Base-by-base conservation (phyloP, 495 filamentous ascomycete species). In the Neurospora sp. region DNA sequence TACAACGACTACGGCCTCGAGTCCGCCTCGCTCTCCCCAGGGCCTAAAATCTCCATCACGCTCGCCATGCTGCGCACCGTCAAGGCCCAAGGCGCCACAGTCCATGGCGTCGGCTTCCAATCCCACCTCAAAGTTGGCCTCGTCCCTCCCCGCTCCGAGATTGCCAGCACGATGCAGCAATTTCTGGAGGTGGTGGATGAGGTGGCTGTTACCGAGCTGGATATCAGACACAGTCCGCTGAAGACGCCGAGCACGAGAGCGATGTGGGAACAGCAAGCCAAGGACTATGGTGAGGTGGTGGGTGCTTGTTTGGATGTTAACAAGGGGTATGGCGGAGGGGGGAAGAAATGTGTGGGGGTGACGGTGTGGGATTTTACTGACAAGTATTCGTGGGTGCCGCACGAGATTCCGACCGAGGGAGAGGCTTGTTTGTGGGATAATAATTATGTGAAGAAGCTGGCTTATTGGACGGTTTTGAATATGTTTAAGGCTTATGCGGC, bases 1-100 rank as follows among this genome's bases (percentile, higher is more conserved):
- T 89, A 90, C 83, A 92, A 92, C 79, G 88, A 90, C 80, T 90
- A 89, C 81, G 86, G 86, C 76, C 86, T 90, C 75, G 88, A 89
- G 76, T 73, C 72, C 5, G 78, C 78, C 72, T 80, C 82, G 39
- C 84, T 85, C 54, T 75, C 81, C 73, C 27, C 54, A 1, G 54
- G 54, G 0, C 54, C 54, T 12, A 90, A 90, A 76, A 80, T 84
- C n/a, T 76, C 78, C 44, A 81, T 79, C 14, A 83, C 86, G 3
- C 75, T 85, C 38, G 72, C 77, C 20, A 77, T 90, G 69, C 81
- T 89, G 72, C 76, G 77, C 39, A 77, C 82, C 3, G 74, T 89
- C 38, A 78, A 83, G 69, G 75, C 76, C 38, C 80, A 81, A 7
- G 85, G 84, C 54, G 81, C 85, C 37, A 84, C 81, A 4, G 84